A percentile compares a stretch with the other conserved stretches of the same genome.
These are phyloP conservation scores for Eragrostis curvula DNA, from an alignment of 176 grass and related monocot species.

Conservation along the genomic window DNA sequence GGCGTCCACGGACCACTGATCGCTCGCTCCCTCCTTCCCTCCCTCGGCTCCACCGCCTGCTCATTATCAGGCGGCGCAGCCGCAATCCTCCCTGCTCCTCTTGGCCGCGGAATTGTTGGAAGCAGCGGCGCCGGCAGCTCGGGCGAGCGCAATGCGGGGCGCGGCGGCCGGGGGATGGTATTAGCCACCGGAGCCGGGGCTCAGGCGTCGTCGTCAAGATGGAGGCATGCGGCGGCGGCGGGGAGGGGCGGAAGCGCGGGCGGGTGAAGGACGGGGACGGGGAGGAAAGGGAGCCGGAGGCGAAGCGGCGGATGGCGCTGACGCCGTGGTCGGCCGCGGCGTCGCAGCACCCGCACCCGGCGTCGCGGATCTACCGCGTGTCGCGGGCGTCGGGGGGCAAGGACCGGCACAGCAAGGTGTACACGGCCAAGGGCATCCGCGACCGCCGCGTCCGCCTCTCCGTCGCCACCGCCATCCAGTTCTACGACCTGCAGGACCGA, in stretches of 20 bases:
- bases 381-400: slow-evolving; percentile 67
- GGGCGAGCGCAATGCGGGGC: background rate
- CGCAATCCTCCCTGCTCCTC: background rate
- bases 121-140: background rate
- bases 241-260: slow-evolving; percentile 24
- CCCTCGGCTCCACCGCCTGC: background rate
- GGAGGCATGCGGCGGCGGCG: slow-evolving; percentile 25
- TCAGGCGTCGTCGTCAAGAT: slow-evolving; percentile 10
- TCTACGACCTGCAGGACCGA: slow-evolving; percentile 91
- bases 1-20: background rate
- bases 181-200: background rate
- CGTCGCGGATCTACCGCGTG: slow-evolving; percentile 85
- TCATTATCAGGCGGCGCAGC: background rate
- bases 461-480: slow-evolving; percentile 88
- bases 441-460: slow-evolving; percentile 85
- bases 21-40: no score
- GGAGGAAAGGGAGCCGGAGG: background rate
- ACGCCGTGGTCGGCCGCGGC: slow-evolving; percentile 30
- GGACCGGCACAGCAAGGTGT: slow-evolving; percentile 97
- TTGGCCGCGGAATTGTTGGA: background rate
- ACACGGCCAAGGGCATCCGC: slow-evolving; percentile 85
- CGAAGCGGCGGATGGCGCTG: slow-evolving; percentile 20
- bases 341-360: slow-evolving; percentile 32
- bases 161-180: slow-evolving; percentile 29
- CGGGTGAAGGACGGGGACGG: slow-evolving; percentile 1